Percentiles rank a stretch among this genome's conserved stretches.
Evolutionary conservation across 140 eudicot genomes (phyloP).

Genomic region (Cichorium intybus): DNA sequence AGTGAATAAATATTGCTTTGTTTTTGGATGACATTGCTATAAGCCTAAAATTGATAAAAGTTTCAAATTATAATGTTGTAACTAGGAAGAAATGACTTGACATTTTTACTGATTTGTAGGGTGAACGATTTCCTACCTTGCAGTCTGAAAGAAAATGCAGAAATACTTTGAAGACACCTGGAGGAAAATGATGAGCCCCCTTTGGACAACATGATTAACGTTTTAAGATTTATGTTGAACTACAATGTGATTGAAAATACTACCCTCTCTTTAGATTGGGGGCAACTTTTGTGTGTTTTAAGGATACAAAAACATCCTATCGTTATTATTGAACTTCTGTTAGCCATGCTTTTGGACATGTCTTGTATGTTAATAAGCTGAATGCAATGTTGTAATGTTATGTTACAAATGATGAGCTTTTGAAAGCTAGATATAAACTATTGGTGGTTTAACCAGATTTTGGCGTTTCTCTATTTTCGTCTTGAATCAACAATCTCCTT

Average conservation of each 20-base stretch:
- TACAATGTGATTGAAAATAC: constrained; percentile 24
- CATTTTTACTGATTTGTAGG: constrained; percentile 21
- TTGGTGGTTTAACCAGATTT: not conserved
- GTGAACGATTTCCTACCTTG: not conserved
- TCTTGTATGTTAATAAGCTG: constrained; percentile 33
- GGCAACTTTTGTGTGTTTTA: constrained; percentile 32
- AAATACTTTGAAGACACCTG: constrained; percentile 22
- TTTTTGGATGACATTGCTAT: too few species aligned
- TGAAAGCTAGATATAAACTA: not conserved
- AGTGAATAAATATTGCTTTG: too few species aligned
- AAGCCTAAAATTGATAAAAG: too few species aligned
- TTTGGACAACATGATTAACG: constrained; percentile 19
- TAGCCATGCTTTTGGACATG: constrained; percentile 12
- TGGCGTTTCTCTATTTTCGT: not conserved
- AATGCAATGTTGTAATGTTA: constrained; percentile 17
- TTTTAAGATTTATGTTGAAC: constrained; percentile 21
- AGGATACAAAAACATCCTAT: constrained; percentile 24
- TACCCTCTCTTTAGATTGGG: constrained; percentile 25
- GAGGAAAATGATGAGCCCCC: constrained; percentile 13
- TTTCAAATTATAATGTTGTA: too few species aligned
- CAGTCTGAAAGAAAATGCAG: constrained; percentile 37
- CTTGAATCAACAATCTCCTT: not conserved
- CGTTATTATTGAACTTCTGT: constrained; percentile 18
- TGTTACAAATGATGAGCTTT: constrained; percentile 6
- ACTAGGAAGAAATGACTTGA: too few species aligned